Evolutionary conservation across 2,329 filamentous ascomycete species (phyloP).

Genomic region (Pseudogymnoascus sp.): DNA sequence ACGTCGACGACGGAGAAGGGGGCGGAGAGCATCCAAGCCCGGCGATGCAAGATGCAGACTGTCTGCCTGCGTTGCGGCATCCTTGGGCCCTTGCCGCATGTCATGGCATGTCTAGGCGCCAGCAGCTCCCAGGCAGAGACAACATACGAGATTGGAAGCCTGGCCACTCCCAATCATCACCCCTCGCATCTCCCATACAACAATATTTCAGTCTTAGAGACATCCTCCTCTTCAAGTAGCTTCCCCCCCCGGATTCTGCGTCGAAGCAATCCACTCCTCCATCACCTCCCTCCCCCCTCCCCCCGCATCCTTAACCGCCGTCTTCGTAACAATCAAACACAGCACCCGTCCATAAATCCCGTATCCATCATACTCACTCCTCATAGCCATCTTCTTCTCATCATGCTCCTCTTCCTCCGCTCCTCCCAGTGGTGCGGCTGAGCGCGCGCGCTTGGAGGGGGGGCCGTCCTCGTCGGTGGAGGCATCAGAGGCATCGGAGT

Average conservation of each 20-base stretch:
- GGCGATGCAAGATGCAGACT: not conserved
- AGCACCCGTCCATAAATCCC: slow-evolving; percentile 89
- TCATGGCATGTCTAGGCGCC: not conserved
- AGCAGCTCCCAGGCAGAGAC: not conserved
- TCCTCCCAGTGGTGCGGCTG: slow-evolving; percentile 26
- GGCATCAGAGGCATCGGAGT: not conserved
- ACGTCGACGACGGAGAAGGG: no score
- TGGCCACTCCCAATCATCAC: not conserved
- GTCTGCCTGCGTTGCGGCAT: not conserved
- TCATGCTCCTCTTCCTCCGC: slow-evolving; percentile 44
- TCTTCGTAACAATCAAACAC: slow-evolving; percentile 68
- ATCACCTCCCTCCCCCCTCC: slow-evolving; percentile 58
- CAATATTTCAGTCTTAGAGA: not conserved
- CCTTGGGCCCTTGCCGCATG: not conserved
- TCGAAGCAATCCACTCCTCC: slow-evolving; percentile 78
- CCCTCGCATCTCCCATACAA: not conserved
- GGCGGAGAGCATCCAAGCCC: no score
- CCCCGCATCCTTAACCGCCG: slow-evolving; percentile 21
- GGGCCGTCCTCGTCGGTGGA: slow-evolving; percentile 26
- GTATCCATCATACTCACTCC: slow-evolving; percentile 89
- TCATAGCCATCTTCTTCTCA: slow-evolving; percentile 84
- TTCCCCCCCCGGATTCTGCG: slow-evolving; percentile 45
- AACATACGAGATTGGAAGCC: not conserved
- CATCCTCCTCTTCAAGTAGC: slow-evolving; percentile 10
- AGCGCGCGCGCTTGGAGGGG: slow-evolving; percentile 38